Base-by-base conservation (phyloP, 306 rosid species). In the Malus sieversii region DNA sequence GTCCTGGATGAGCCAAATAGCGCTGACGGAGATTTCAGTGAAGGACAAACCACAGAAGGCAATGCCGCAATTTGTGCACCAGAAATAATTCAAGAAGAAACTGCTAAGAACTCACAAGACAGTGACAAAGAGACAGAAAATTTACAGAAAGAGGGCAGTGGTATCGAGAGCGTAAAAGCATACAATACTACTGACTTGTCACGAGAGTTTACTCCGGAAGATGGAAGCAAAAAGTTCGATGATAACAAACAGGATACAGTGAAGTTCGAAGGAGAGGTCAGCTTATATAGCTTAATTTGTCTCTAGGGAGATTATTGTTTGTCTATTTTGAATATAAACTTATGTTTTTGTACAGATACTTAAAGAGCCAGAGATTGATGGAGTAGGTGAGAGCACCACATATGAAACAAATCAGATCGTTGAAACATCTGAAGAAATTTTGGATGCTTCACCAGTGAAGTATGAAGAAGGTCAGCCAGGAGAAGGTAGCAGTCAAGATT, bases 181-280 rank as follows among this genome's bases (percentile, higher is more conserved):
- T 64, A 45, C 58, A 16, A 74, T 35, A 35, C 23, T 52, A 64
- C 15, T 51, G 77, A 51, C 45, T 44, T 48, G 23, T 61, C 80
- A 33, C 22, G 25, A 33, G 68, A 77, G 64, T 67, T 11, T 61
- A 66, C 40, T 11, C 64, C 52, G 74, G 83, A 74, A 35, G 80
- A 74, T 62, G 73, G 16, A 40, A 70, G 6, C 27, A 57, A 72
- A 45, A 58, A 62, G 44, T 65, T 30, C 1, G 8, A 74, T 44
- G 79, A 65, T 38, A 57, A 67, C 3, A 73, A 60, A 64, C 32
- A 65, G 29, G 79, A 79, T 52, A 63, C 40, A 40, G 75, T 77
- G 68, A 71, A 45, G 72, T 68, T 70, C 48, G 66, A 70, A 59
- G 70, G 10, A 48, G 72, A 78, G 85, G 82, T 78, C 11, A 79